Evolutionary conservation across 208 protist genomes (phyloP), one percentile per base, ranked within the genome.

Genomic region (Trypanosoma cruzi): DNA sequence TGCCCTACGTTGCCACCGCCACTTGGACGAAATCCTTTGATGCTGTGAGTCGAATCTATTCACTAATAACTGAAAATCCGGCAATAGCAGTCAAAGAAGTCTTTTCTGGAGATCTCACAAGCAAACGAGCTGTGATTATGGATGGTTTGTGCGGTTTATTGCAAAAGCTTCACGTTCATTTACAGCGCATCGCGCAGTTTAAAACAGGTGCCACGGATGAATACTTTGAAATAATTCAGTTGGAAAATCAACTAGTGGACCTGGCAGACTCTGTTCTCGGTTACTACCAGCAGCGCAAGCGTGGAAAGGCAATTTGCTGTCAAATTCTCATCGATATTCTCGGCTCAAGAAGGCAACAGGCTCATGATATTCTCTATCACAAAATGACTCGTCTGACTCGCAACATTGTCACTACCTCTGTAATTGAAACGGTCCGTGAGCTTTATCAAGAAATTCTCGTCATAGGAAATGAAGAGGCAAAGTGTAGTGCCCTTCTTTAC

Each of bases 241-340:
- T 79, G 48, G 86, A 96, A 66, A 93, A 96, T 66, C 60, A 74
- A 11, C 78, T 96, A 50, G 85, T 82, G 26, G 82, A 79, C 40
- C 64, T 96, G 16, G 68, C 82, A 16, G 88, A 93, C 49, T 40
- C 64, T 24, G 58, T 86, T 28, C 68, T 93, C 54, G 79, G 73
- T 44, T 92, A 88, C 76, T 93, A 93, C 66, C 70, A 79, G 49
- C 53, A 73, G 54, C 65, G 73, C 37, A 75, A 48, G 24, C 69
- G 72, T 42, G 73, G 62, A 34, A 75, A 76, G 34, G 64, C 71
- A 44, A 67, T 77, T 61, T 93, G 85, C 69, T 82, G 79, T 61
- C 42, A 72, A 37, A 71, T 93, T 37, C 81, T 96, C 22, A 66
- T 93, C 52, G 77, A 73, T 64, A 89, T 89, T 36, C 61, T 96